Conservation (phyloP, 192 early-diverging fungal species). For the Nowakowskiella sp. region DNA sequence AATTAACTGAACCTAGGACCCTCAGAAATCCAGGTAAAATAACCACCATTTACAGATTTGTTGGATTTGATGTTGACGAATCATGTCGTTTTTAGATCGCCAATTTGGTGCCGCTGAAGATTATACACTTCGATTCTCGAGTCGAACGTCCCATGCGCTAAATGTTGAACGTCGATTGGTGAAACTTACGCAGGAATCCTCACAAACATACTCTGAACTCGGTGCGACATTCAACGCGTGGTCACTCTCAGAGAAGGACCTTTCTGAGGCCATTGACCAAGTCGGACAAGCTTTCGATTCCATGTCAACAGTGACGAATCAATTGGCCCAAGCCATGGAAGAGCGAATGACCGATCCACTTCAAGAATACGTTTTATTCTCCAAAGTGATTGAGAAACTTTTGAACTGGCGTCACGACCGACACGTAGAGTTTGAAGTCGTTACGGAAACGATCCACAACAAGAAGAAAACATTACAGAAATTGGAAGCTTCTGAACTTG, state of each 20-base stretch:
- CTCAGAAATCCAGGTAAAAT: neutral
- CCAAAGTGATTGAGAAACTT: conserved; percentile 77
- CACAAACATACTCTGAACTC: conserved; percentile 74
- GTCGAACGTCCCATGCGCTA: conserved; percentile 70
- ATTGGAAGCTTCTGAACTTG: conserved; percentile 35
- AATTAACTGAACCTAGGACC: neutral
- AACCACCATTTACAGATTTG: too few relatives aligned
- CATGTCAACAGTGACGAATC: conserved; percentile 63
- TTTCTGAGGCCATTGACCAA: conserved; percentile 83
- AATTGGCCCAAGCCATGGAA: conserved; percentile 64
- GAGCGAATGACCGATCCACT: conserved; percentile 73
- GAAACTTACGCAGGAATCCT: conserved; percentile 54
- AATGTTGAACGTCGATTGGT: conserved; percentile 67
- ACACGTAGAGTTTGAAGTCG: conserved; percentile 55
- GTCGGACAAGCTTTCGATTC: conserved; percentile 89
- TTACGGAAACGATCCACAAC: conserved; percentile 27
- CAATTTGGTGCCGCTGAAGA: conserved; percentile 85
- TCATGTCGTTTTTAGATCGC: conserved; percentile 64
- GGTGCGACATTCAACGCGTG: conserved; percentile 92
- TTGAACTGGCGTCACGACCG: conserved; percentile 76
- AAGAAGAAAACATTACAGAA: conserved; percentile 26
- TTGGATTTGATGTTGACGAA: neutral
- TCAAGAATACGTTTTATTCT: conserved; percentile 84
- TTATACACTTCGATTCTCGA: conserved; percentile 79
- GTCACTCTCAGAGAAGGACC: conserved; percentile 77